Base-by-base conservation (phyloP, 2,329 filamentous ascomycete species). In the Verticillium isaacii region DNA sequence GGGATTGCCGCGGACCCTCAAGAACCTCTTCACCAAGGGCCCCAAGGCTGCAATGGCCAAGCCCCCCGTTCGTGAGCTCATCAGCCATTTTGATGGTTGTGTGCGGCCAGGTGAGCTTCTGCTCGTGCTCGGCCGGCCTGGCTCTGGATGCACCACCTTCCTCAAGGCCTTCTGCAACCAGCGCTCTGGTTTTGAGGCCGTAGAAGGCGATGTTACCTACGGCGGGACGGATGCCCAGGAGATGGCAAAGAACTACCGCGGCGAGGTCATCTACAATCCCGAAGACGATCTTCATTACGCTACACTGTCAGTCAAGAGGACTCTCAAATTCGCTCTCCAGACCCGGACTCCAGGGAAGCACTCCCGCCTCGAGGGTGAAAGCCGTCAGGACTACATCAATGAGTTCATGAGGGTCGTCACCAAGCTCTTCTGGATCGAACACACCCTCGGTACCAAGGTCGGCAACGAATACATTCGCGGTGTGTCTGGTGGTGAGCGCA, bases 201-300 rank as follows among this genome's bases (percentile, higher is more conserved):
- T 93, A 2, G 77, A 82, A 1, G 90, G 90, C 3, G 80, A 89
- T 0, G 85, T 89, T 5, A 82, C 83, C 29, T 90, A 89, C 69
- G 86, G 88, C 17, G 79, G 80, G 0, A 75, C 75, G 0, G 70
- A 74, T 23, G 72, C 78, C 2, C 68, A 75, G 34, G 75, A 75
- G 5, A 85, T 86, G 73, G 75, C 77, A 23, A 79, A 78, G 52
- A 71, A 81, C 57, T 89, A 84, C 64, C 80, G 85, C 25, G 85
- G 85, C 56, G 86, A 86, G 70, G 80, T 90, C 36, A 81, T 91
- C 32, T 93, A 70, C 80, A 85, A 71, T 85, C 91, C 89, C 0
- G 91, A 93, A 72, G 77, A 79, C 57, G 88, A 91, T 68, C 74
- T 89, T 1, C 88, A 91, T 71, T 90, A 89, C 65, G 84, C 89